Evolutionary conservation across 208 protist genomes (phyloP).

Genomic region (Leishmania gerbilli): DNA sequence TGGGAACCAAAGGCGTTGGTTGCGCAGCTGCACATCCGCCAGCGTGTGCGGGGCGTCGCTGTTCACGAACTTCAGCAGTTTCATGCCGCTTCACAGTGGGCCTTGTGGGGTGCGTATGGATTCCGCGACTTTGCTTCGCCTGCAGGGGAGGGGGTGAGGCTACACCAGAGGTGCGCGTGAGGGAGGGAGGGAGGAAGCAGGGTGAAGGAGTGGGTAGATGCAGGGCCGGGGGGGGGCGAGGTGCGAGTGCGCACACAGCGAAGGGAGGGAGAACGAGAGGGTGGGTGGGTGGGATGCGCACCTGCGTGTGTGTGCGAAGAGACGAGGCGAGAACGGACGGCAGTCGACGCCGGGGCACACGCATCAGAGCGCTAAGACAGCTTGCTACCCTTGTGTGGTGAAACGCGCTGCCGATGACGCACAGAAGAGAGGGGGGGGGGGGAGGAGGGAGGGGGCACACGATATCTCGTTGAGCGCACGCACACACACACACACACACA

Average conservation of each 20-base stretch:
- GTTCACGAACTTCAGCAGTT: constrained; percentile 79
- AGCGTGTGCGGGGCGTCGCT: constrained; percentile 73
- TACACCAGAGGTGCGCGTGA: not conserved
- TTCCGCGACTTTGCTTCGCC: not conserved
- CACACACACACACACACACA: too few species aligned
- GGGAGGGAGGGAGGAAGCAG: not conserved
- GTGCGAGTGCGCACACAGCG: not conserved
- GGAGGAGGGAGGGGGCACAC: too few species aligned
- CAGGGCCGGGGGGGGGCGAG: not conserved
- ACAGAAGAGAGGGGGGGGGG: not conserved
- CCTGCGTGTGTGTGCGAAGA: not conserved
- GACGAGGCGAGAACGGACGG: too few species aligned
- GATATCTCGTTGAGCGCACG: not conserved
- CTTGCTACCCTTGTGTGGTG: too few species aligned
- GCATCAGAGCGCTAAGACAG: too few species aligned
- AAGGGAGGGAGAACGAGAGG: not conserved
- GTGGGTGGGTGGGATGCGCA: not conserved
- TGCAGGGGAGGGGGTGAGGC: not conserved
- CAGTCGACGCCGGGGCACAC: too few species aligned
- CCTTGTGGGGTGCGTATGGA: not conserved
- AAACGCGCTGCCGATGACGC: not conserved
- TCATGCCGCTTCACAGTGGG: constrained; percentile 37
- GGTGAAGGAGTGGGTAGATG: not conserved
- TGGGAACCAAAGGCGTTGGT: constrained; percentile 36
- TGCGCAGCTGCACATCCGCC: constrained; percentile 40